Conservation (phyloP, 225 moss, liverwort and hornwort genomes). For the Polytrichum commune region DNA sequence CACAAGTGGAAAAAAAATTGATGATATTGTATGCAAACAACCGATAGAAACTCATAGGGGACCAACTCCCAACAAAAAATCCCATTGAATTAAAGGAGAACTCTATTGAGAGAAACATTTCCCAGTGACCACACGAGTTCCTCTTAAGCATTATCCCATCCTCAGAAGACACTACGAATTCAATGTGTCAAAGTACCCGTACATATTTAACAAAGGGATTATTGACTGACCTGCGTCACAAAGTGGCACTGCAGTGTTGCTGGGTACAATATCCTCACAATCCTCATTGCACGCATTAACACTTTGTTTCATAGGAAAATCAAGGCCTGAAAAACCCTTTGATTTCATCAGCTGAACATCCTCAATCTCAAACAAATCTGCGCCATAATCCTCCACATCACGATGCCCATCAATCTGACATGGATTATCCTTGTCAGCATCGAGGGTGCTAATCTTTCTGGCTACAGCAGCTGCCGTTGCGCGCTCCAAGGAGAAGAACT, state of each 20-base stretch:
- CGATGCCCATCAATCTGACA: slow-evolving; percentile 13
- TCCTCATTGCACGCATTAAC: slow-evolving; percentile 15
- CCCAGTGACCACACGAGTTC: no score
- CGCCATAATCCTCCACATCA: slow-evolving; percentile 33
- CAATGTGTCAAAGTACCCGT: no score
- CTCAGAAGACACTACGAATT: no score
- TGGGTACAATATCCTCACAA: slow-evolving; percentile 9
- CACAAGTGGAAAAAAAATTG: no score
- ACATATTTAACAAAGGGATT: no score
- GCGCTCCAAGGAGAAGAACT: slow-evolving; percentile 34
- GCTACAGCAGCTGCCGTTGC: slow-evolving; percentile 34
- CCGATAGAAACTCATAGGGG: no score
- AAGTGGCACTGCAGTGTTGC: slow-evolving; percentile 13
- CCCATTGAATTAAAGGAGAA: no score
- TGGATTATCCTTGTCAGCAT: slow-evolving; percentile 19
- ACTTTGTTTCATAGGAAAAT: slow-evolving; percentile 21
- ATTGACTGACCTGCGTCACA: slow-evolving; percentile 27
- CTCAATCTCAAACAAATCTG: slow-evolving; percentile 39
- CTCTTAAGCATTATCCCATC: no score
- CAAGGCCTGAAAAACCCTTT: slow-evolving; percentile 17
- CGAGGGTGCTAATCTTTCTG: slow-evolving; percentile 13
- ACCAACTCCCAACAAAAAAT: no score
- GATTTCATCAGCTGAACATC: slow-evolving; percentile 21
- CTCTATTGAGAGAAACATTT: no score
- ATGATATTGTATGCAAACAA: no score